A percentile compares a stretch with the other conserved stretches of the same genome.
phyloP scores from a whole-genome alignment of 257 asterid genomes.

The Verbena officinalis region DNA sequence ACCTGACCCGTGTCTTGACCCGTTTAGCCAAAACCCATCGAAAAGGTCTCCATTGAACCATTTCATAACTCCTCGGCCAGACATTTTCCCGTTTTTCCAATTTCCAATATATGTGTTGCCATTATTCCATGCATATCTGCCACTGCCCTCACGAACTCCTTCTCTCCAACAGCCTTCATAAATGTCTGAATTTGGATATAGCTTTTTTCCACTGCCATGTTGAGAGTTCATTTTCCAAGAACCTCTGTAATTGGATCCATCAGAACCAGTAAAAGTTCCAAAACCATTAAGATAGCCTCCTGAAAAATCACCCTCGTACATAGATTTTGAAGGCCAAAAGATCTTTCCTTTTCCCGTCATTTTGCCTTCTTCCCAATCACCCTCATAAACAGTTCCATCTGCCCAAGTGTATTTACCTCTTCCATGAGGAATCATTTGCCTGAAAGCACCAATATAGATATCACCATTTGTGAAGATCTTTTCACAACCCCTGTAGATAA shows the following conservation, averaged over 20 bases:
- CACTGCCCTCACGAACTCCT: slow-evolving; percentile 90
- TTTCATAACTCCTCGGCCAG: slow-evolving; percentile 91
- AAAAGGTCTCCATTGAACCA: slow-evolving; percentile 83
- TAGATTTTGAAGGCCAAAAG: slow-evolving; percentile 73
- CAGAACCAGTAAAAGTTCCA: slow-evolving; percentile 69
- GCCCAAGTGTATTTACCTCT: slow-evolving; percentile 86
- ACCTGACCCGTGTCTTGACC: slow-evolving; percentile 84
- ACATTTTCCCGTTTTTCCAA: slow-evolving; percentile 81
- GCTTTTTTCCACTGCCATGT: slow-evolving; percentile 88
- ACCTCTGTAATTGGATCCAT: slow-evolving; percentile 83
- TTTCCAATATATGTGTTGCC: slow-evolving; percentile 79
- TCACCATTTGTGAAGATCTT: slow-evolving; percentile 78
- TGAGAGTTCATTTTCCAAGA: slow-evolving; percentile 86
- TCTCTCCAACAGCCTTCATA: slow-evolving; percentile 97
- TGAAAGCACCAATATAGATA: slow-evolving; percentile 60
- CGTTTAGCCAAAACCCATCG: slow-evolving; percentile 90
- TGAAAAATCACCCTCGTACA: slow-evolving; percentile 88
- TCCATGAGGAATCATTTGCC: slow-evolving; percentile 67
- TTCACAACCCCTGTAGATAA: slow-evolving; percentile 50
- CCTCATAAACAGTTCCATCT: slow-evolving; percentile 84
- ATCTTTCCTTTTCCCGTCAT: slow-evolving; percentile 92
- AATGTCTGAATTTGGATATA: slow-evolving; percentile 73
- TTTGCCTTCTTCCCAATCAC: slow-evolving; percentile 92
- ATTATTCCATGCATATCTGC: slow-evolving; percentile 81
- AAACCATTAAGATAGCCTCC: slow-evolving; percentile 85